phyloP scores from a whole-genome alignment of 1,284 basidiomycete genomes.

The Veloboletus limbatus region DNA sequence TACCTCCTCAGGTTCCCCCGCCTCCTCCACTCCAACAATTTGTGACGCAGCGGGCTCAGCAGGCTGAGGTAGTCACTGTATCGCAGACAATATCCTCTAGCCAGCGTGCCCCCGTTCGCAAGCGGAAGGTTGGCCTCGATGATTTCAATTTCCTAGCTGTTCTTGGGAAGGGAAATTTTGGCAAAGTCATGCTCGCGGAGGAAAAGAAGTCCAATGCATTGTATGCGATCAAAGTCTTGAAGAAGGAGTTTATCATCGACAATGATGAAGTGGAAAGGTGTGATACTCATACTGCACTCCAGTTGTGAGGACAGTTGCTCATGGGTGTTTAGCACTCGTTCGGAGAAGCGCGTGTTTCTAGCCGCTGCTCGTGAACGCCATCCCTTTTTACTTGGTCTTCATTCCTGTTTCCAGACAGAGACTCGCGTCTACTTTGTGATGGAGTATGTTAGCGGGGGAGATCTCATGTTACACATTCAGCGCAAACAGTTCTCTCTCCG shows the following conservation, averaged over 20 bases:
- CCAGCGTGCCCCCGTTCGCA: constrained; percentile 44
- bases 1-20: constrained; percentile 18
- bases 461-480: constrained; percentile 93
- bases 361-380: constrained; percentile 95
- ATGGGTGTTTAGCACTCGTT: constrained; percentile 74
- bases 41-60: constrained; percentile 25
- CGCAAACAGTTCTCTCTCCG: constrained; percentile 91
- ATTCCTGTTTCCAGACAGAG: constrained; percentile 99
- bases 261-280: constrained; percentile 99
- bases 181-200: constrained; percentile 99
- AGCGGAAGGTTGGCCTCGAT: constrained; percentile 91
- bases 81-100: constrained; percentile 30
- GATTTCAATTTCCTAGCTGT: constrained; percentile 99
- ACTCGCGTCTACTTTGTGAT: constrained; percentile 95
- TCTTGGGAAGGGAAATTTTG: constrained; percentile 98
- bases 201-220: constrained; percentile 89
- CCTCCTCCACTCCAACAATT: constrained; percentile 25
- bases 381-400: constrained; percentile 94
- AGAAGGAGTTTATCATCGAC: constrained; percentile 99
- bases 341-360: constrained; percentile 98
- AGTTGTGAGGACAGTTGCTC: constrained; percentile 8
- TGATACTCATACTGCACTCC: constrained; percentile 3
- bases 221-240: constrained; percentile 99
- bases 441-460: constrained; percentile 95
- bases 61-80: constrained; percentile 22